phyloP scores from a whole-genome alignment of 441 rosid species.

The Rhodomyrtus psidioides region DNA sequence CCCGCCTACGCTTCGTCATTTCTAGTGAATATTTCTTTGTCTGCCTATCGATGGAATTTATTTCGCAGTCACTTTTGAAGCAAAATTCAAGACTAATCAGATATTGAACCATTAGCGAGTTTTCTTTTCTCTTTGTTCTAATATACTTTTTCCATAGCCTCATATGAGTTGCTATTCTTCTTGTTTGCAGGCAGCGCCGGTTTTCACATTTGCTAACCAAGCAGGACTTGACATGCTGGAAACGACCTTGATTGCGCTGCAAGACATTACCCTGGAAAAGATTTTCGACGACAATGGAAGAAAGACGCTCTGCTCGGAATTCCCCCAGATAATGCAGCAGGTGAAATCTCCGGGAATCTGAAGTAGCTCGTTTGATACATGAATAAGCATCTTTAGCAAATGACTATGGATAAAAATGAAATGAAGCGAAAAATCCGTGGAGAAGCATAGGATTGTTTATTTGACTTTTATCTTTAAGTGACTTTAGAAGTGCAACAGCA shows the following conservation, averaged over 20 bases:
- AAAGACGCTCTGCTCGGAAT: slow-evolving; percentile 54
- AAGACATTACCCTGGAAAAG: slow-evolving; percentile 62
- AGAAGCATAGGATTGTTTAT: background rate
- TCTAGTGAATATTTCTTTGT: background rate
- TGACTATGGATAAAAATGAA: background rate
- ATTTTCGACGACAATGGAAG: slow-evolving; percentile 53
- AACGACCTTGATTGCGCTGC: slow-evolving; percentile 65
- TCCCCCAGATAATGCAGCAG: slow-evolving; percentile 78
- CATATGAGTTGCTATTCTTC: background rate
- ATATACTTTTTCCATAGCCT: background rate
- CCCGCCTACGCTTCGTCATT: background rate
- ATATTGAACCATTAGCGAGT: background rate
- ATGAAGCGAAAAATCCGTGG: no score
- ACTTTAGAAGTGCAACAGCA: background rate
- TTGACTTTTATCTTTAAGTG: background rate
- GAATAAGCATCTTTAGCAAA: background rate
- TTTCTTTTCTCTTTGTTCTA: background rate
- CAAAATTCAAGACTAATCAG: background rate
- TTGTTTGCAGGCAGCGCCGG: slow-evolving; percentile 40
- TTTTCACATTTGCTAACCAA: slow-evolving; percentile 64
- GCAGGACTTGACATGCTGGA: slow-evolving; percentile 79
- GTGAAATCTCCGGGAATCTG: slow-evolving; percentile 9
- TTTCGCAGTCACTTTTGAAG: background rate
- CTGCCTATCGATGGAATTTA: background rate
- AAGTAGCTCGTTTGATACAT: background rate